phyloP scores from a whole-genome alignment of 495 filamentous ascomycete species.

The Daldinia grandis region DNA sequence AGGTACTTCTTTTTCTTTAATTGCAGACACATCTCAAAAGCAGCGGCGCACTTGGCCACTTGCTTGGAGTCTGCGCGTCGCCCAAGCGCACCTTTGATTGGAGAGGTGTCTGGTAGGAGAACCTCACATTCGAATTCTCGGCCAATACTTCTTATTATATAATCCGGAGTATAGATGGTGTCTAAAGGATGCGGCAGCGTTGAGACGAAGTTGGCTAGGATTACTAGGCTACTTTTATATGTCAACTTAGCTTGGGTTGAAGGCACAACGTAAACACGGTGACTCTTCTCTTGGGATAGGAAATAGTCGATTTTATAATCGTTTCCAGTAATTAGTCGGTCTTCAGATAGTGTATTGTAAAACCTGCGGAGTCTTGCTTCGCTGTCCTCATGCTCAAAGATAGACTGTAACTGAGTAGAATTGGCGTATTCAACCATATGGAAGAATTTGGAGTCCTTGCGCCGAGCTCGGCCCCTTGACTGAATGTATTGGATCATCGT shows the following conservation, averaged over 20 bases:
- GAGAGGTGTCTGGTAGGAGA: constrained; percentile 78
- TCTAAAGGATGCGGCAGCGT: constrained; percentile 68
- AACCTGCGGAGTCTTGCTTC: constrained; percentile 73
- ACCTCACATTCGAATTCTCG: constrained; percentile 81
- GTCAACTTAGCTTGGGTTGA: constrained; percentile 82
- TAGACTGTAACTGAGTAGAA: constrained; percentile 59
- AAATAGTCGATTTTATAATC: constrained; percentile 65
- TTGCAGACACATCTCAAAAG: constrained; percentile 82
- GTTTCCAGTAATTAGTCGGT: constrained; percentile 72
- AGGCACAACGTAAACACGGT: constrained; percentile 68
- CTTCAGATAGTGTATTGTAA: constrained; percentile 77
- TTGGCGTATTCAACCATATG: constrained; percentile 83
- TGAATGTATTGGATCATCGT: constrained; percentile 97
- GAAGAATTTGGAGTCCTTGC: constrained; percentile 77
- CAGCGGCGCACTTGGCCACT: constrained; percentile 87
- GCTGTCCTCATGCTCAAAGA: constrained; percentile 63
- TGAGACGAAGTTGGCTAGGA: constrained; percentile 67
- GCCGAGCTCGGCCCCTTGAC: constrained; percentile 88
- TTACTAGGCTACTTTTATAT: constrained; percentile 72
- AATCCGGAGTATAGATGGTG: constrained; percentile 63
- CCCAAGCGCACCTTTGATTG: constrained; percentile 72
- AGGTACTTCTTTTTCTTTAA: constrained; percentile 73
- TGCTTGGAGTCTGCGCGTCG: constrained; percentile 68
- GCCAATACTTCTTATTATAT: constrained; percentile 64
- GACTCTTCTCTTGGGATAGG: constrained; percentile 62